Evolutionary conservation across 2,329 filamentous ascomycete species (phyloP).

Genomic region (Neopestalotiopsis rosae): DNA sequence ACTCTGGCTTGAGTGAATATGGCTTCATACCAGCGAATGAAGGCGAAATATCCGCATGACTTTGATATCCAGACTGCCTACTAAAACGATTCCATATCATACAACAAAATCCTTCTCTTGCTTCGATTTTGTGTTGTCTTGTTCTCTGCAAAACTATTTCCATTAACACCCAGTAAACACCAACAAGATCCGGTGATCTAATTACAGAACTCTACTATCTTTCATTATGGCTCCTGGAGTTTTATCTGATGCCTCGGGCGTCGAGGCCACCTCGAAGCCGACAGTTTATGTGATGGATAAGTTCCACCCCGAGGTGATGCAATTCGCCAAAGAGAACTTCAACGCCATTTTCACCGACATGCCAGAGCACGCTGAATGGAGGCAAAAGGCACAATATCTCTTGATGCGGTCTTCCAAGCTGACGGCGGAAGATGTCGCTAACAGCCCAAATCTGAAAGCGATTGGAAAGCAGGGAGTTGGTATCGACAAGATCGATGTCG

Average conservation of each 20-base stretch:
- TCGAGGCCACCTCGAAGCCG: slow-evolving; percentile 31
- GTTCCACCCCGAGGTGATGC: slow-evolving; percentile 42
- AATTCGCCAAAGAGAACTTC: slow-evolving; percentile 42
- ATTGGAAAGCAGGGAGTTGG: slow-evolving; percentile 48
- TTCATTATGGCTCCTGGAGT: background rate
- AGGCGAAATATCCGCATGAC: too few species aligned
- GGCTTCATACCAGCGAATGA: too few species aligned
- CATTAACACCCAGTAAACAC: too few species aligned
- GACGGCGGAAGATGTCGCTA: slow-evolving; percentile 43
- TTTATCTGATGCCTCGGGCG: background rate
- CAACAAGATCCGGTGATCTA: too few species aligned
- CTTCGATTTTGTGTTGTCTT: too few species aligned
- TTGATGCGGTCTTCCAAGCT: slow-evolving; percentile 43
- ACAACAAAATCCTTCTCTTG: too few species aligned
- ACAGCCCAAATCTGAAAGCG: slow-evolving; percentile 42
- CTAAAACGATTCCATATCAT: too few species aligned
- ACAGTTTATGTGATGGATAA: slow-evolving; percentile 46
- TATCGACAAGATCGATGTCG: slow-evolving; percentile 50
- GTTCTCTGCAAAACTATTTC: too few species aligned
- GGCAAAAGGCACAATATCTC: slow-evolving; percentile 44
- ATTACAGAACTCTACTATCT: too few species aligned
- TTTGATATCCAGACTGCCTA: too few species aligned
- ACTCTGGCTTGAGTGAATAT: too few species aligned
- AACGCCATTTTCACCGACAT: slow-evolving; percentile 42
- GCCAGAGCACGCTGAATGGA: slow-evolving; percentile 43